Evolutionary conservation across 495 filamentous ascomycete genomes (phyloP).

Genomic region (Penicillium alfredii): DNA sequence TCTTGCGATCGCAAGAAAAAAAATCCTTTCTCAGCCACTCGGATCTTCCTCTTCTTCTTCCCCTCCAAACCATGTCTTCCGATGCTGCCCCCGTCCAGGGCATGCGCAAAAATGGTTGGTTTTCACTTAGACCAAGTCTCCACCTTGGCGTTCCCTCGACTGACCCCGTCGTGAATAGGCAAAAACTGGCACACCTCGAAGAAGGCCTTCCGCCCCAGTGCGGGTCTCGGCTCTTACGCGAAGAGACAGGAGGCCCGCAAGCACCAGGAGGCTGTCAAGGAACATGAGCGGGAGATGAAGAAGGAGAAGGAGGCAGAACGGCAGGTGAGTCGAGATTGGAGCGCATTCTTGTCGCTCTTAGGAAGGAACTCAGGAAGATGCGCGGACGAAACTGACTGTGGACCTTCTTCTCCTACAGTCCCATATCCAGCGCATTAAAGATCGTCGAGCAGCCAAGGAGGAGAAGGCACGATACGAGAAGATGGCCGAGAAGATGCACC

Average conservation of each 20-base stretch:
- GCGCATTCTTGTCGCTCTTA: no score
- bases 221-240: slow-evolving; percentile 70
- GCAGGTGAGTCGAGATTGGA: slow-evolving; percentile 66
- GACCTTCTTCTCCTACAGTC: no score
- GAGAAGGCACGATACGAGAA: slow-evolving; percentile 92
- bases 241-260: slow-evolving; percentile 62
- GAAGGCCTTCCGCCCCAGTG: slow-evolving; percentile 78
- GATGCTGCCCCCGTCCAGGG: slow-evolving; percentile 23
- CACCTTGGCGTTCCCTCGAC: no score
- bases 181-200: slow-evolving; percentile 88
- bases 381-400: no score
- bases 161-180: slow-evolving; percentile 46
- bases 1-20: no score
- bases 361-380: no score
- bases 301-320: slow-evolving; percentile 86
- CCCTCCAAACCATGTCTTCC: slow-evolving; percentile 31
- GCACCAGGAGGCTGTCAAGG: slow-evolving; percentile 67
- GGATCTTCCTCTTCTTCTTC: no score
- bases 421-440: slow-evolving; percentile 71
- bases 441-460: slow-evolving; percentile 76
- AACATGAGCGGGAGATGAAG: slow-evolving; percentile 90
- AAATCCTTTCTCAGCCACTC: no score
- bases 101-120: slow-evolving; percentile 47
- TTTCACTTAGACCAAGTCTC: slow-evolving; percentile 9
- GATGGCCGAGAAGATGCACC: slow-evolving; percentile 97